A percentile compares a stretch with the other conserved stretches of the same genome.
phyloP scores from a whole-genome alignment of 163 green algal genomes.

The Scenedesmus sp. region DNA sequence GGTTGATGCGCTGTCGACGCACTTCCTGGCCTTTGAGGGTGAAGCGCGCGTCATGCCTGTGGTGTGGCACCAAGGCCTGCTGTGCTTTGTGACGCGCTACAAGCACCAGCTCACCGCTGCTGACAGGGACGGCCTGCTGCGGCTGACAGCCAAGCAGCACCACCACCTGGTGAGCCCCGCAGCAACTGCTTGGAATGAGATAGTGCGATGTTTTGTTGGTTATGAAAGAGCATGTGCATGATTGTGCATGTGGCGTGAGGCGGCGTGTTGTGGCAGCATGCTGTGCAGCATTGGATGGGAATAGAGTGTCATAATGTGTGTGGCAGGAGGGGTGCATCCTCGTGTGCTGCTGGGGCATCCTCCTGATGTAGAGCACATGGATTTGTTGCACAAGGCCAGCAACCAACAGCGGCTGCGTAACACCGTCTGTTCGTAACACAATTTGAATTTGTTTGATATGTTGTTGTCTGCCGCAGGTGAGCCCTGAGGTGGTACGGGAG shows the following conservation, averaged over 20 bases:
- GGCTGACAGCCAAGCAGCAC: slow-evolving; percentile 81
- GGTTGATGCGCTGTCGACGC: slow-evolving; percentile 88
- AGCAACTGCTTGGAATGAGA: not conserved
- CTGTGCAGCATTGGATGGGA: not conserved
- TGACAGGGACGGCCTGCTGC: slow-evolving; percentile 83
- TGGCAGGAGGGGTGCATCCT: not conserved
- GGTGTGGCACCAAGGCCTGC: slow-evolving; percentile 97
- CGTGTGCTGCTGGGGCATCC: not conserved
- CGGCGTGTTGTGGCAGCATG: not conserved
- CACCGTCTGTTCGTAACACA: not conserved
- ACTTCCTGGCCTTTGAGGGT: slow-evolving; percentile 92
- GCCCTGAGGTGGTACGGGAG: slow-evolving; percentile 91
- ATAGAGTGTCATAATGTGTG: not conserved
- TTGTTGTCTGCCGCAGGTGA: slow-evolving; percentile 69
- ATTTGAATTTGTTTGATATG: not conserved
- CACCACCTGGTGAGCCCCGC: slow-evolving; percentile 82
- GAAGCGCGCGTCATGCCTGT: slow-evolving; percentile 95
- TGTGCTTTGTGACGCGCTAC: slow-evolving; percentile 96
- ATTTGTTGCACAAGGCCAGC: no score
- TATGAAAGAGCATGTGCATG: not conserved
- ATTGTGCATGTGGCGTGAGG: not conserved
- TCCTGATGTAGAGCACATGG: not conserved
- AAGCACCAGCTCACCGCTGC: slow-evolving; percentile 85
- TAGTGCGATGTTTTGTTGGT: not conserved
- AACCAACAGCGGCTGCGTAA: no score